These are phyloP conservation scores for Scedosporium apiospermum DNA, from an alignment of 2,329 filamentous ascomycete genomes.

Conservation along the genomic window DNA sequence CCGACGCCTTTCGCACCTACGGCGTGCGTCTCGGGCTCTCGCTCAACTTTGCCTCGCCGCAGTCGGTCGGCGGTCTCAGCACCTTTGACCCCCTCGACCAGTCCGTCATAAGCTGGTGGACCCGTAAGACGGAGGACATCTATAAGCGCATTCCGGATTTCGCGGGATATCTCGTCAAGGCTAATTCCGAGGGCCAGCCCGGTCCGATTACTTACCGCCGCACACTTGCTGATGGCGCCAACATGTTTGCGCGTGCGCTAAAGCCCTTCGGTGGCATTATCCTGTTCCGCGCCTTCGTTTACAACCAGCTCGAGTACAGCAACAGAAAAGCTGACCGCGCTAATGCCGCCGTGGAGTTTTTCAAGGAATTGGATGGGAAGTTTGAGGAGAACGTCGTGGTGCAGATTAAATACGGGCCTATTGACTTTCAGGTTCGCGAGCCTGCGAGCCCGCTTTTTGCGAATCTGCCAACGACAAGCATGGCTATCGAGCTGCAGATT, in stretches of 20 bases:
- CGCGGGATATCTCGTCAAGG: slow-evolving; percentile 61
- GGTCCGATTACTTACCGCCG: slow-evolving; percentile 62
- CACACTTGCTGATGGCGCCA: slow-evolving; percentile 58
- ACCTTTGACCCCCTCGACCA: slow-evolving; percentile 58
- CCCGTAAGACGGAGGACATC: slow-evolving; percentile 45
- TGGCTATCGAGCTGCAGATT: slow-evolving; percentile 56
- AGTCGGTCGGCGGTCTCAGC: slow-evolving; percentile 40
- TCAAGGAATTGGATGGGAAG: slow-evolving; percentile 52
- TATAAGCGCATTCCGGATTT: slow-evolving; percentile 56
- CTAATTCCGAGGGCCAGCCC: slow-evolving; percentile 63
- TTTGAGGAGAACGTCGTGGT: slow-evolving; percentile 64
- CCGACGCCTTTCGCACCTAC: slow-evolving; percentile 57
- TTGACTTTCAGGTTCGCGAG: slow-evolving; percentile 66
- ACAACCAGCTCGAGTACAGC: slow-evolving; percentile 43
- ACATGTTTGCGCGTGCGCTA: slow-evolving; percentile 53
- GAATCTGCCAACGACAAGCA: slow-evolving; percentile 30
- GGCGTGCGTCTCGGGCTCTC: slow-evolving; percentile 57
- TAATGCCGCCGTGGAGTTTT: slow-evolving; percentile 60
- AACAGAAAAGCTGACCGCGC: slow-evolving; percentile 60
- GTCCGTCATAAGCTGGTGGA: slow-evolving; percentile 53
- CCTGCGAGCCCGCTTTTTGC: slow-evolving; percentile 56
- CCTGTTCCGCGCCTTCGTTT: slow-evolving; percentile 66
- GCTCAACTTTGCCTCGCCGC: slow-evolving; percentile 58
- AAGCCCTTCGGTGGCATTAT: slow-evolving; percentile 51
- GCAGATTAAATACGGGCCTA: slow-evolving; percentile 66